A percentile compares a stretch with the other conserved stretches of the same genome.
These are phyloP conservation scores for Podospora appendiculata DNA, from an alignment of 495 filamentous ascomycete genomes.

Conservation along the genomic window DNA sequence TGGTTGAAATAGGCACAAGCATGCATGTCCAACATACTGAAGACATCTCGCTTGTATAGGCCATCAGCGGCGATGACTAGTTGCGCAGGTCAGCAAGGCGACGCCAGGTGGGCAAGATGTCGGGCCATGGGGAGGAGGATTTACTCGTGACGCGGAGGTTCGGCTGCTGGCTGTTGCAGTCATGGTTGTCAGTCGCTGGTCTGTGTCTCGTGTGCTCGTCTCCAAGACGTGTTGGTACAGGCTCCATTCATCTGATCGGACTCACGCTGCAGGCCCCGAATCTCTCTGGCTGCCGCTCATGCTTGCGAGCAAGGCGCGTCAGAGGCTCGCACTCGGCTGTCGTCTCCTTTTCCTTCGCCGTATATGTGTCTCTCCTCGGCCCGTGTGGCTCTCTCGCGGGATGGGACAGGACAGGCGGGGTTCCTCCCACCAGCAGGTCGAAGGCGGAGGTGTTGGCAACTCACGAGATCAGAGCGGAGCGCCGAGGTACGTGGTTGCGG, in stretches of 20 bases:
- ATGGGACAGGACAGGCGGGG: too few relatives aligned
- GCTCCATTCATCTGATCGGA: not conserved
- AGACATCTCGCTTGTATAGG: slow-evolving; percentile 97
- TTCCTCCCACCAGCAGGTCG: too few relatives aligned
- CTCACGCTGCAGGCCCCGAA: slow-evolving; percentile 24
- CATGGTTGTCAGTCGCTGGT: slow-evolving; percentile 7
- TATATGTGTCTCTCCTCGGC: slow-evolving; percentile 8
- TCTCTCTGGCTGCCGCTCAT: slow-evolving; percentile 25
- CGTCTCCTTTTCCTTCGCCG: not conserved
- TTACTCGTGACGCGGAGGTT: slow-evolving; percentile 62
- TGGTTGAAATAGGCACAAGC: not conserved
- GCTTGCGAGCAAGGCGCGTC: slow-evolving; percentile 9
- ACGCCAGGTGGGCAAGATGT: not conserved
- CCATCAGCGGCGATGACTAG: slow-evolving; percentile 97
- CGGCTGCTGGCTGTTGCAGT: slow-evolving; percentile 42
- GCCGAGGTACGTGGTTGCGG: too few relatives aligned
- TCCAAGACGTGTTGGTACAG: too few relatives aligned
- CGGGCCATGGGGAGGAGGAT: slow-evolving; percentile 11
- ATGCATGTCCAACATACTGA: slow-evolving; percentile 61
- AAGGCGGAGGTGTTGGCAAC: too few relatives aligned
- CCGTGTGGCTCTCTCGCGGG: not conserved
- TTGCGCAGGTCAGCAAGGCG: slow-evolving; percentile 11
- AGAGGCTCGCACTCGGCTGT: not conserved
- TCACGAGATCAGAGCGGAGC: too few relatives aligned
- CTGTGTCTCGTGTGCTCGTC: too few relatives aligned